Evolutionary conservation across 148 eudicot species (phyloP).

Genomic region (Vaccinium corymbosum): DNA sequence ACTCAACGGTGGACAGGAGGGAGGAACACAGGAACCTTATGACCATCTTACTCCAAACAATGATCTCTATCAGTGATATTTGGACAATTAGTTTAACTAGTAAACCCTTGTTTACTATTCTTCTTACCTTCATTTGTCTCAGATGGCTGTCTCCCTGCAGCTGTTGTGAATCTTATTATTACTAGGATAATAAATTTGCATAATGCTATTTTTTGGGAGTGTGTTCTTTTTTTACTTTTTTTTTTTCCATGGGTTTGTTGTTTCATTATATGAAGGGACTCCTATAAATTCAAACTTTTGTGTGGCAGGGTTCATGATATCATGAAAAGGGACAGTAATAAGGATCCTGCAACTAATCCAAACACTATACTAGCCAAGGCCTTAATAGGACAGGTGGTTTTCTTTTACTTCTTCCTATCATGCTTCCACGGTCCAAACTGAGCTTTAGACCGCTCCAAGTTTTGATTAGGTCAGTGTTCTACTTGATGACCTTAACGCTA

Average conservation of each 20-base stretch:
- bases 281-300: background rate
- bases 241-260: background rate
- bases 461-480: constrained; percentile 8
- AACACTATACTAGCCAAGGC: constrained; percentile 68
- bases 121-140: background rate
- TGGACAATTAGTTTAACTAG: background rate
- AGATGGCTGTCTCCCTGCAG: background rate
- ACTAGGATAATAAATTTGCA: no score
- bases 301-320: constrained; percentile 68
- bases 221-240: background rate
- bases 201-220: background rate
- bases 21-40: background rate
- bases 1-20: background rate
- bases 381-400: constrained; percentile 71
- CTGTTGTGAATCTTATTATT: background rate
- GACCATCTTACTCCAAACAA: constrained; percentile 3
- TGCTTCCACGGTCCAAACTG: background rate
- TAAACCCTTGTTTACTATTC: background rate
- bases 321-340: constrained; percentile 68
- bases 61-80: background rate
- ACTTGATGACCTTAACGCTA: background rate
- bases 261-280: background rate
- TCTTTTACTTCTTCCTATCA: constrained; percentile 12
- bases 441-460: background rate
- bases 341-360: constrained; percentile 70